Percentiles rank a stretch among this genome's conserved stretches.
Conservation (phyloP, 176 grass and related monocot genomes). For the Calamus simplicifolius region DNA sequence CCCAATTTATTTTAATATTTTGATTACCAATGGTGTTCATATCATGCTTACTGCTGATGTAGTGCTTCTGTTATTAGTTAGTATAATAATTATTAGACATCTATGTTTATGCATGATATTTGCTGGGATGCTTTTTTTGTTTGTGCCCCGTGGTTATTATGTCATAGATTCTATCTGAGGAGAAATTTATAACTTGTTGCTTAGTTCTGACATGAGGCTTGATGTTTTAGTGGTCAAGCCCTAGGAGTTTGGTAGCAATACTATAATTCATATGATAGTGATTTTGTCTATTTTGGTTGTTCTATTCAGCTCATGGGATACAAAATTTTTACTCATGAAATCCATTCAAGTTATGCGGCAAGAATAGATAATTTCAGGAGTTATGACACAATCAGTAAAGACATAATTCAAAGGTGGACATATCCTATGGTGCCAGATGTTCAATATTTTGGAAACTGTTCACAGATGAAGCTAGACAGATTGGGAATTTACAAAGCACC, state of each 20-base stretch:
- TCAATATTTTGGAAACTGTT: constrained; percentile 31
- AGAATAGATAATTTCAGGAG: constrained; percentile 93
- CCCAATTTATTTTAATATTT: no score
- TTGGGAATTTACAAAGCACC: constrained; percentile 74
- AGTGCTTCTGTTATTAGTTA: no score
- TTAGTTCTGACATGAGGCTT: neutral
- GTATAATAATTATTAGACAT: no score
- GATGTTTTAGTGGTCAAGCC: no score
- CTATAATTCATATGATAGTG: neutral
- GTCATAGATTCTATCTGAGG: neutral
- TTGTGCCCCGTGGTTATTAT: no score
- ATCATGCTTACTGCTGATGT: no score
- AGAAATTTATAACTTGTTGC: neutral
- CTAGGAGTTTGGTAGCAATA: no score
- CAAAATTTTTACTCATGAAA: constrained; percentile 97
- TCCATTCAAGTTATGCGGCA: constrained; percentile 70
- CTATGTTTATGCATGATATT: no score
- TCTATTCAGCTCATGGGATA: constrained; percentile 91
- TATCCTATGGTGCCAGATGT: constrained; percentile 89
- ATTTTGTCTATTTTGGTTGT: neutral
- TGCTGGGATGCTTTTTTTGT: no score
- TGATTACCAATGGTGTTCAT: no score
- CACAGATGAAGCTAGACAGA: constrained; percentile 56
- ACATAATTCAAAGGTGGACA: constrained; percentile 85
- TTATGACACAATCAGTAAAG: constrained; percentile 88